Evolutionary conservation across 2,329 filamentous ascomycete species (phyloP), one percentile per base, ranked within the genome.

Genomic region (Septoria linicola): DNA sequence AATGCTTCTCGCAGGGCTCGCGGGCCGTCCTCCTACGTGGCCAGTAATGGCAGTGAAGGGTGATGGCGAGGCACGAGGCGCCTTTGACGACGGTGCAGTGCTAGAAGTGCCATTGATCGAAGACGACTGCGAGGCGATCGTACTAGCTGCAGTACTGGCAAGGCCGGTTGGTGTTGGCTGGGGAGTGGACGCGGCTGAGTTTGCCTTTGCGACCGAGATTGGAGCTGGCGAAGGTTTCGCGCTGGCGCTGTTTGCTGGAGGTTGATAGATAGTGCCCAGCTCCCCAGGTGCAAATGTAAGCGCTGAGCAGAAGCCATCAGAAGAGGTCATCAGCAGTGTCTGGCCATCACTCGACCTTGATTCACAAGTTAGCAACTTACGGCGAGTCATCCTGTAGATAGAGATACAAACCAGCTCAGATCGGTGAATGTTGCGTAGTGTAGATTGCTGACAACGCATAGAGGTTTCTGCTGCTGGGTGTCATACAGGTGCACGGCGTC

Each of bases 381-480:
- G 51, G 66, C 51, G 25, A 40, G 55, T 21, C 32, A 42, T 30
- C 44, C 34, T 20, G 16, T 17, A 20, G 40, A 19, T 5, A 5
- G 13, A 19, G 31, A 37, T 13, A 72, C 84, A 70, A 81, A 96
- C 93, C 93, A 99, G 27, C 89, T 87, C 53, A 99, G 75, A 68
- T 99, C 93, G 0, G 93, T 99, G 66, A 99, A 99, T 0, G 93
- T 97, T 3, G 93, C 91, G 69, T 92, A 96, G 70, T 99, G 93
- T 59, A 99, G 73, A 66, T 99, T 99, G 79, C 90, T 97, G 41
- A 99, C 92, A 32, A 97, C 80, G 67, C 90, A 96, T 30, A 99
- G 76, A 2, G 93, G 93, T 6, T 89, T 95, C 64, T 91, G 87
- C 67, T 99, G 93, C 66, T 99, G 93, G 0, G 93, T 99, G 70